Percentiles rank a stretch among this genome's conserved stretches.
These are phyloP conservation scores for Ashbya aceris DNA, from an alignment of 1,139 yeast genomes.

Conservation along the genomic window DNA sequence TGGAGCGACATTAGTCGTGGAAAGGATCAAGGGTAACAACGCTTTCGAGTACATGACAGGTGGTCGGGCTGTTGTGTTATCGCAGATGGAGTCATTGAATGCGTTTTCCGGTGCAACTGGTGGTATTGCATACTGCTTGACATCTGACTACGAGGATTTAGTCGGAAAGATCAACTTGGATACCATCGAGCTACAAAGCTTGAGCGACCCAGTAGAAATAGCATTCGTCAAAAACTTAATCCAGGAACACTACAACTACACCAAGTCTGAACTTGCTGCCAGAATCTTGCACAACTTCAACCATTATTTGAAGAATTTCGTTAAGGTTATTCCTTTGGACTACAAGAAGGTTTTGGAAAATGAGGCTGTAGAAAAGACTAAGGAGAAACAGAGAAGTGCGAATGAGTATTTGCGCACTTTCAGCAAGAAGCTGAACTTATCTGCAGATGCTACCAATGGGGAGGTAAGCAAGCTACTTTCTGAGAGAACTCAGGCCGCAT, in stretches of 20 bases:
- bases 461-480: constrained; percentile 39
- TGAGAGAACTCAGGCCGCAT: constrained; percentile 37
- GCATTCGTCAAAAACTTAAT: constrained; percentile 89
- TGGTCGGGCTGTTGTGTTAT: constrained; percentile 91
- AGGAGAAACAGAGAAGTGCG: constrained; percentile 49
- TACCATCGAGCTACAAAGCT: constrained; percentile 68
- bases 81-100: constrained; percentile 87
- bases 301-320: constrained; percentile 79
- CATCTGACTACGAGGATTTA: constrained; percentile 84
- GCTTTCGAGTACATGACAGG: constrained; percentile 99
- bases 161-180: constrained; percentile 69
- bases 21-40: constrained; percentile 90
- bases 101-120: constrained; percentile 98
- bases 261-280: constrained; percentile 84
- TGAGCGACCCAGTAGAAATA: constrained; percentile 83
- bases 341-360: constrained; percentile 82
- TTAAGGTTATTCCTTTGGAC: constrained; percentile 86
- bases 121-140: constrained; percentile 95
- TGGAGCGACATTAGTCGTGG: constrained; percentile 94
- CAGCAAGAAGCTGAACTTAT: constrained; percentile 63
- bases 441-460: constrained; percentile 81
- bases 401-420: constrained; percentile 38
- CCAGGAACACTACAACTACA: constrained; percentile 93
- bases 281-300: constrained; percentile 78
- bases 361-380: constrained; percentile 50